Base-by-base conservation (phyloP, 2,329 filamentous ascomycete species). In the Xylaria sp. region DNA sequence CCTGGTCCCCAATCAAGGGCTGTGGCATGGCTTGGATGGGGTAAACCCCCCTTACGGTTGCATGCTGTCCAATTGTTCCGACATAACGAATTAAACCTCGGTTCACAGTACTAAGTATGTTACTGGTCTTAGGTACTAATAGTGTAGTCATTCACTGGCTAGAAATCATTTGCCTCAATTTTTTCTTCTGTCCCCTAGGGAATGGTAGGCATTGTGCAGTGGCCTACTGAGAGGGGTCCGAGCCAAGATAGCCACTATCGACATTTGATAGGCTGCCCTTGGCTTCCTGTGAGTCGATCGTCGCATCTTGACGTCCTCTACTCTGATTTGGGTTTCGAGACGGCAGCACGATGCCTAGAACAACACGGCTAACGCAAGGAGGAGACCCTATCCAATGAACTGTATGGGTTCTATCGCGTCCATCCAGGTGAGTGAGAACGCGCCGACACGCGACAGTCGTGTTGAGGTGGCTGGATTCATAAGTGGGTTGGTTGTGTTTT, bases 211-310 rank as follows among this genome's bases (percentile, higher is more conserved):
- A 31, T 54, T 17, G 37, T 46, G n/a, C 17, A 17, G 31, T 21
- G 17, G 19, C 25, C 13, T 29, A 15, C 17, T 13, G 17, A 43
- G 33, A 23, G 53, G 53, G 37, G 23, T 37, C 46, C 21, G n/a
- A 57, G 41, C 44, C 27, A 54, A 53, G 37, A 52, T 58, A 41
- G 41, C 38, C 19, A 27, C 33, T 25, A 9, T 31, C 15, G 19
- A 13, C 11, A 63, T 60, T 68, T 66, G 67, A 71, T 68, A 71
- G 68, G 66, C 15, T 61, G n/a, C 15, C 4, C n/a, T 49, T 35
- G 38, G 11, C 44, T 40, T 57, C 35, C 15, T 31, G 29, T 44
- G 43, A 58, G 59, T 60, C 54, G 56, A 67, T 67, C 31, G 59
- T 65, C 64, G 64, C 65, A 66, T 64, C 27, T 61, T 52, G 47